A percentile compares a stretch with the other conserved stretches of the same genome.
Conservation (phyloP, 768 basidiomycete species). For the Tubosaeta sp. region DNA sequence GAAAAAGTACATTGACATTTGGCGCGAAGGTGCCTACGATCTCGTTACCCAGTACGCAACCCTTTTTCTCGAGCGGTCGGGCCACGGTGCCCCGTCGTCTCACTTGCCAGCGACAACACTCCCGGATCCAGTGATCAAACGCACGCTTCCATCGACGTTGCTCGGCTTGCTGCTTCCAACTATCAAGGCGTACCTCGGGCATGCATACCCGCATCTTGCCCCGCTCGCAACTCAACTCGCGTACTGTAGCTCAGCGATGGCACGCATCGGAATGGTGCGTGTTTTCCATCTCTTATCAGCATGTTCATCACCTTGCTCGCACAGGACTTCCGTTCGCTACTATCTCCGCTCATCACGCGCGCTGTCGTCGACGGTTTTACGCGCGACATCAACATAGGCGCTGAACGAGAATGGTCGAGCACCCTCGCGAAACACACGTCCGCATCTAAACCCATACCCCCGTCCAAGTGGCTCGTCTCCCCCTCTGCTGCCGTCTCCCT, state of each 20-base stretch:
- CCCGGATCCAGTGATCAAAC: constrained; percentile 26
- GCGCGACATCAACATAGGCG: constrained; percentile 35
- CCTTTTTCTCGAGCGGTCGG: constrained; percentile 75
- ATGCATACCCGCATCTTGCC: constrained; percentile 58
- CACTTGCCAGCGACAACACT: constrained; percentile 18
- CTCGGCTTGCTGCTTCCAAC: constrained; percentile 59
- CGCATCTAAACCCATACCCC: constrained; percentile 23
- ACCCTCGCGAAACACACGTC: constrained; percentile 22
- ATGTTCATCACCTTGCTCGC: background rate
- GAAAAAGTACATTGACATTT: constrained; percentile 83
- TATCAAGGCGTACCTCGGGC: constrained; percentile 57
- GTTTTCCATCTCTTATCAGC: background rate
- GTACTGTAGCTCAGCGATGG: constrained; percentile 89
- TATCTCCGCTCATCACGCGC: constrained; percentile 61
- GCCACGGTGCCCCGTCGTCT: constrained; percentile 21
- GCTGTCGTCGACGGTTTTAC: constrained; percentile 59
- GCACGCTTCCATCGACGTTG: constrained; percentile 29
- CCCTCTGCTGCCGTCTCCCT: constrained; percentile 35
- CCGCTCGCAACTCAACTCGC: constrained; percentile 90
- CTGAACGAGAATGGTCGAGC: constrained; percentile 34
- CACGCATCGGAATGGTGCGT: constrained; percentile 76
- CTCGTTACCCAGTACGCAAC: constrained; percentile 85
- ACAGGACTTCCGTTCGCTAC: constrained; percentile 62
- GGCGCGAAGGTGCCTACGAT: constrained; percentile 91
- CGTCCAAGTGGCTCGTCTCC: constrained; percentile 53